phyloP scores from a whole-genome alignment of 2,329 filamentous ascomycete species.

The Talaromyces verruculosus region DNA sequence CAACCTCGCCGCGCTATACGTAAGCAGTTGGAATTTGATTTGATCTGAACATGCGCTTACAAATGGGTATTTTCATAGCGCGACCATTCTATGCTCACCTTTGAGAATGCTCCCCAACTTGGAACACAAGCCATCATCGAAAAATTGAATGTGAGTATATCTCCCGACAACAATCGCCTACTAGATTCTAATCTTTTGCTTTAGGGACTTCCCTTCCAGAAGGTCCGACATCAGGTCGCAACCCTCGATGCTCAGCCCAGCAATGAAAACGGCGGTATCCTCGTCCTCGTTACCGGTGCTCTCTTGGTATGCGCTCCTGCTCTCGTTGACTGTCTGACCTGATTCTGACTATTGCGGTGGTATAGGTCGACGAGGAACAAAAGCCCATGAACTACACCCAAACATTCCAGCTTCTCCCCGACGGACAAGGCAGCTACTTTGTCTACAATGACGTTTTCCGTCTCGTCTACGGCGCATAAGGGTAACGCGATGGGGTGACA shows the following conservation, averaged over 20 bases:
- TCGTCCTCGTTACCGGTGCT: slow-evolving; percentile 85
- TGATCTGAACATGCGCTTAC: not conserved
- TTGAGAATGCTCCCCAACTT: slow-evolving; percentile 69
- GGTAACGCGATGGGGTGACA: not conserved
- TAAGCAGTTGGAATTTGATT: slow-evolving; percentile 49
- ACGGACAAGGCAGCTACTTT: slow-evolving; percentile 69
- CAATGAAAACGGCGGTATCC: slow-evolving; percentile 64
- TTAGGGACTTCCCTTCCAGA: slow-evolving; percentile 74
- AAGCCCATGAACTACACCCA: slow-evolving; percentile 90
- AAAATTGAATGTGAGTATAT: slow-evolving; percentile 71
- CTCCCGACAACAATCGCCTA: not conserved
- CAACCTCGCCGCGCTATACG: slow-evolving; percentile 71
- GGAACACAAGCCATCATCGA: slow-evolving; percentile 68
- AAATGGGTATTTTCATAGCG: slow-evolving; percentile 54
- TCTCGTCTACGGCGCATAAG: slow-evolving; percentile 63
- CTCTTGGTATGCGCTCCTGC: slow-evolving; percentile 63
- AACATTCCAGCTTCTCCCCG: slow-evolving; percentile 78
- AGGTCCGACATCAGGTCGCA: slow-evolving; percentile 73
- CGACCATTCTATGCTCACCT: slow-evolving; percentile 86
- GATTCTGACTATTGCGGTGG: slow-evolving; percentile 6
- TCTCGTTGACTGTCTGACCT: not conserved
- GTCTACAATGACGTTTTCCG: slow-evolving; percentile 96
- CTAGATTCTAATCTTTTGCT: not conserved
- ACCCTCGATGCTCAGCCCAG: slow-evolving; percentile 84
- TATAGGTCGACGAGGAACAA: slow-evolving; percentile 78